Evolutionary conservation across 805 yeast species (phyloP).

Genomic region (Geotrichum ghanense): DNA sequence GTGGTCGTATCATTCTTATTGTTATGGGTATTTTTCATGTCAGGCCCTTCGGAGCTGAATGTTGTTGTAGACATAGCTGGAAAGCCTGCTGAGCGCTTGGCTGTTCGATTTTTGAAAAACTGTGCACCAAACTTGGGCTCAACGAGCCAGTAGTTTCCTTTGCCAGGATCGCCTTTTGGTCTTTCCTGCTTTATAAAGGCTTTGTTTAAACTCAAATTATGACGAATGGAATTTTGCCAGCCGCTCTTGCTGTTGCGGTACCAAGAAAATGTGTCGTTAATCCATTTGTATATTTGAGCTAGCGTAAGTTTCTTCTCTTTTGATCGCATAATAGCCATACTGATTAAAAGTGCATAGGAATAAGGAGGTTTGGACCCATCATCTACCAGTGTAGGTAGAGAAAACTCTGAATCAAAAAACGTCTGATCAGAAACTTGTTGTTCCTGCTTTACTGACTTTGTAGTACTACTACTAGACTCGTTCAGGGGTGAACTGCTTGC

Average conservation of each 20-base stretch:
- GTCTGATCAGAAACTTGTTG: background rate
- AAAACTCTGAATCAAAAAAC: background rate
- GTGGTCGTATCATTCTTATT: background rate
- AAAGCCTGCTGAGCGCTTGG: constrained; percentile 2
- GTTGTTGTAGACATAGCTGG: background rate
- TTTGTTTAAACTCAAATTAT: constrained; percentile 82
- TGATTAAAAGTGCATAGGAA: constrained; percentile 87
- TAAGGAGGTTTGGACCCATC: constrained; percentile 78
- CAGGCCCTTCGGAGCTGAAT: background rate
- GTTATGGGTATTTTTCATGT: background rate
- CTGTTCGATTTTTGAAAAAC: constrained; percentile 37
- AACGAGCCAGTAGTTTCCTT: constrained; percentile 88
- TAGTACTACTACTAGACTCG: background rate
- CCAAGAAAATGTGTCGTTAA: constrained; percentile 70
- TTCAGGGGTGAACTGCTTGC: constrained; percentile 1
- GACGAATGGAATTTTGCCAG: constrained; percentile 97
- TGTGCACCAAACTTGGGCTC: constrained; percentile 70
- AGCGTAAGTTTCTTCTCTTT: constrained; percentile 58
- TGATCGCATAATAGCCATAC: constrained; percentile 81
- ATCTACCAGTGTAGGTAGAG: constrained; percentile 21
- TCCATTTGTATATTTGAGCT: constrained; percentile 88
- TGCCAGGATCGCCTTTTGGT: constrained; percentile 47
- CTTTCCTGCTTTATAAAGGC: constrained; percentile 86
- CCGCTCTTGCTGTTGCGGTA: constrained; percentile 76
- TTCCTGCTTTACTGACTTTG: background rate